phyloP scores from a whole-genome alignment of 768 basidiomycete species.

The Coprinellus micaceus region DNA sequence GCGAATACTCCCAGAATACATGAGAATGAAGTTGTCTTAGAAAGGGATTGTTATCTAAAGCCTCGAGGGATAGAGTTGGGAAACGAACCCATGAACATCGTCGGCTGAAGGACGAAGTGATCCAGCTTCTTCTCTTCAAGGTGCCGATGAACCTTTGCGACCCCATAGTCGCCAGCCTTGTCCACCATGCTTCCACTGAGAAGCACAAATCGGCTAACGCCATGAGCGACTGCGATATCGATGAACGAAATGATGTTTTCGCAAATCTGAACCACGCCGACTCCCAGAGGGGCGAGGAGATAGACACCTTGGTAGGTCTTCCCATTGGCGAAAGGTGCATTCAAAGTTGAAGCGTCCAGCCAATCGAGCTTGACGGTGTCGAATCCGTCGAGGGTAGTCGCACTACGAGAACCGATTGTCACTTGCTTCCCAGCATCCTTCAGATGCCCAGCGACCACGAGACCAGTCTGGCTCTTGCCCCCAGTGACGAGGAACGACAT shows the following conservation, averaged over 20 bases:
- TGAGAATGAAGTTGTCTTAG: conserved; percentile 4
- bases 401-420: neutral
- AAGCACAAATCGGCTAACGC: conserved; percentile 8
- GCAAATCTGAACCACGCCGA: neutral
- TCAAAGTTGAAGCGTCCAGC: neutral
- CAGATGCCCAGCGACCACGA: conserved; percentile 15
- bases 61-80: too few species aligned
- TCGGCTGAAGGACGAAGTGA: conserved; percentile 21
- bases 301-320: neutral
- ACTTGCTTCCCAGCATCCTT: conserved; percentile 13
- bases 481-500: conserved; percentile 27
- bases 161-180: neutral
- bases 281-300: neutral
- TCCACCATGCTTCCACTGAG: conserved; percentile 21
- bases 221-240: neutral
- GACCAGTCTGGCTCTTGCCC: conserved; percentile 23
- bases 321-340: neutral
- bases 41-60: neutral
- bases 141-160: neutral
- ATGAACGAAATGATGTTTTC: conserved; percentile 1
- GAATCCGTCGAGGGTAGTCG: neutral
- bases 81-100: conserved; percentile 25
- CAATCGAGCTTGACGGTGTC: conserved; percentile 4
- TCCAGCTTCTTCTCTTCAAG: conserved; percentile 14
- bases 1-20: neutral